phyloP scores from a whole-genome alignment of 2,329 filamentous ascomycete species.

The Colletotrichum tamarilloi region DNA sequence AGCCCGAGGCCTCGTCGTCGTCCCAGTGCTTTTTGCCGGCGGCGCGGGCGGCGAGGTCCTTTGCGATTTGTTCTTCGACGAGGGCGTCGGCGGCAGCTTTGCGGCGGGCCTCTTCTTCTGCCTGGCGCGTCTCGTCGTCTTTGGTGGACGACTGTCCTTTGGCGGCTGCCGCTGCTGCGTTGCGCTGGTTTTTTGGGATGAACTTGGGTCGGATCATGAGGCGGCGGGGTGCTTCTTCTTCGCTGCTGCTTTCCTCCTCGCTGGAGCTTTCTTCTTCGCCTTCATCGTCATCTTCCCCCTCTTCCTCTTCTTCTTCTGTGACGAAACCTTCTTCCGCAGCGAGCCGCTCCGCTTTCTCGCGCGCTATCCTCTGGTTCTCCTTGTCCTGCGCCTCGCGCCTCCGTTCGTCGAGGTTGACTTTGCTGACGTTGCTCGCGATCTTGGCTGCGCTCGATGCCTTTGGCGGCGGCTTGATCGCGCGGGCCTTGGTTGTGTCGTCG shows the following conservation, averaged over 20 bases:
- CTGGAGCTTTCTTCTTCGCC: constrained; percentile 45
- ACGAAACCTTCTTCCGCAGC: constrained; percentile 73
- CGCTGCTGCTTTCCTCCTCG: constrained; percentile 59
- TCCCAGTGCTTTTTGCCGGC: constrained; percentile 90
- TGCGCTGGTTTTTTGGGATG: constrained; percentile 68
- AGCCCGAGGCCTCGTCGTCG: constrained; percentile 69
- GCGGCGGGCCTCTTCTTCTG: constrained; percentile 71
- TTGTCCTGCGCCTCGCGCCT: constrained; percentile 58
- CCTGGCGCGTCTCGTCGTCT: constrained; percentile 49
- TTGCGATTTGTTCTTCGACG: constrained; percentile 89
- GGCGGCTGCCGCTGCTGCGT: constrained; percentile 36
- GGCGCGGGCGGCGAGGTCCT: constrained; percentile 79
- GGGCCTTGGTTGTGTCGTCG: constrained; percentile 41
- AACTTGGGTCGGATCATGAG: constrained; percentile 74
- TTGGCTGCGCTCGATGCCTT: constrained; percentile 67
- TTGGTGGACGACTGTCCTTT: constrained; percentile 41
- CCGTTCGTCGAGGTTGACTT: constrained; percentile 63
- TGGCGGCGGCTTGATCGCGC: constrained; percentile 61
- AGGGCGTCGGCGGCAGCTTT: constrained; percentile 81
- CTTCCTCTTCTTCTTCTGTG: constrained; percentile 64
- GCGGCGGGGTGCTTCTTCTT: constrained; percentile 67
- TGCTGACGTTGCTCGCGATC: constrained; percentile 64
- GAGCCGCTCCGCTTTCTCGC: constrained; percentile 60
- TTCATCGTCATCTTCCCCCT: constrained; percentile 50
- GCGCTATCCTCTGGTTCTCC: constrained; percentile 59